Evolutionary conservation across 2,329 filamentous ascomycete species (phyloP), one percentile per base, ranked within the genome.

Genomic region (Phialophora tarda): DNA sequence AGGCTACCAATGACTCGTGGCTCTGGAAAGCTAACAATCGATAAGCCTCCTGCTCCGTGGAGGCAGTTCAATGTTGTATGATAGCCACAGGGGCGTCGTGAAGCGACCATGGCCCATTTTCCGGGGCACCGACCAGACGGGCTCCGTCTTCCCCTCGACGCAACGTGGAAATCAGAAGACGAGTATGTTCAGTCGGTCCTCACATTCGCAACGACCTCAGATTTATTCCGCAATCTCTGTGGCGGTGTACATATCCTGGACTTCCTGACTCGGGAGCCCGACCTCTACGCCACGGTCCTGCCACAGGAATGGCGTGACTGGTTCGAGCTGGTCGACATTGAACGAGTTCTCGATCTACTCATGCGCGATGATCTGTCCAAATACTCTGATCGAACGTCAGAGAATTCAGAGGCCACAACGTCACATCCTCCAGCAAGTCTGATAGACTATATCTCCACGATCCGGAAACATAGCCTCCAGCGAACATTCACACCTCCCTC

Each of bases 191-290:
- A 91, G 28, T 88, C 88, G 21, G 85, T 98, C 12, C 83, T 98
- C 28, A 77, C 87, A 23, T 97, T 98, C 74, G 86, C 89, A 1
- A 88, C 88, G 5, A 88, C 87, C 1, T 91, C 90, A 54, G 86
- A 89, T 62, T 83, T 92, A 1, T 93, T 97, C 72, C 90, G 92
- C 71, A 92, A 91, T 28, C 84, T 99, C n/a, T 97, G 93, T 75
- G 95, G 95, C 62, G 93, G 94, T n/a, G 91, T 98, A 0, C 95
- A 99, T 76, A 93, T 99, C 69, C 84, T 98, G 64, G 95, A 99
- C 77, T 98, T 99, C 79, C 92, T 97, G 80, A 97, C 93, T 1
- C 87, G 88, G 50, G 87, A 92, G 56, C 91, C 92, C 4, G 90
- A 92, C 69, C 84, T 97, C 0, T 99, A 97, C 77, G 86, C 90